Conservation (phyloP, 495 filamentous ascomycete genomes). For the Penicillium herquei region DNA sequence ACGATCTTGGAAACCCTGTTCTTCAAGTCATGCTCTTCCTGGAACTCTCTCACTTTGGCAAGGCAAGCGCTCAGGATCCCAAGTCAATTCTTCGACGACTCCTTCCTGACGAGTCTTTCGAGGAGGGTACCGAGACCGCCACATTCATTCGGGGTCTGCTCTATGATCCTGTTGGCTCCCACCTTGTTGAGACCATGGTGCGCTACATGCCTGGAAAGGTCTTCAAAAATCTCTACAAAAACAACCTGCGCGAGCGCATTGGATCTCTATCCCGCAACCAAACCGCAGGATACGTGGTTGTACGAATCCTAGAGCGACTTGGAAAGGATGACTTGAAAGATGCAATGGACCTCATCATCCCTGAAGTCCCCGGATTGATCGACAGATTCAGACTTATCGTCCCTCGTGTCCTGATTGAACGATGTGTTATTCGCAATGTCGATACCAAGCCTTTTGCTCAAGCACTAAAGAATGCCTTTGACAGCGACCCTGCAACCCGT, state of each 20-base stretch:
- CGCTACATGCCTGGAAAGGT: conserved; percentile 75
- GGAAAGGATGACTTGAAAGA: conserved; percentile 77
- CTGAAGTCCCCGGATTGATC: conserved; percentile 67
- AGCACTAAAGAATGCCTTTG: conserved; percentile 58
- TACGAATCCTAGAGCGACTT: conserved; percentile 74
- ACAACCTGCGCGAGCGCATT: conserved; percentile 72
- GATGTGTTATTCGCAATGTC: conserved; percentile 66
- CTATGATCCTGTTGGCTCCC: conserved; percentile 86
- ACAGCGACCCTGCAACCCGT: conserved; percentile 51
- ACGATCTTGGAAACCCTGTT: conserved; percentile 85
- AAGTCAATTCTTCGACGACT: conserved; percentile 59
- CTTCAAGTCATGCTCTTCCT: conserved; percentile 84
- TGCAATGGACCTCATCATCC: conserved; percentile 63
- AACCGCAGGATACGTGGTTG: conserved; percentile 81
- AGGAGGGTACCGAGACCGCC: conserved; percentile 56
- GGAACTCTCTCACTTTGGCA: conserved; percentile 69
- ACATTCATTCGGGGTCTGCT: conserved; percentile 80
- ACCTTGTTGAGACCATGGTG: conserved; percentile 82
- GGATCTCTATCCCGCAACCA: conserved; percentile 79
- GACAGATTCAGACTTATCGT: conserved; percentile 72
- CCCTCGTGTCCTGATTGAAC: conserved; percentile 77
- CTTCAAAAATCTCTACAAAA: conserved; percentile 79
- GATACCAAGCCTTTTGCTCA: conserved; percentile 60
- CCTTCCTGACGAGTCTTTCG: conserved; percentile 62
- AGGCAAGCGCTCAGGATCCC: conserved; percentile 58